A percentile compares a stretch with the other conserved stretches of the same genome.
These are phyloP conservation scores for Sugiyamaella neomexicana DNA, from an alignment of 1,139 yeast genomes.

Conservation along the genomic window DNA sequence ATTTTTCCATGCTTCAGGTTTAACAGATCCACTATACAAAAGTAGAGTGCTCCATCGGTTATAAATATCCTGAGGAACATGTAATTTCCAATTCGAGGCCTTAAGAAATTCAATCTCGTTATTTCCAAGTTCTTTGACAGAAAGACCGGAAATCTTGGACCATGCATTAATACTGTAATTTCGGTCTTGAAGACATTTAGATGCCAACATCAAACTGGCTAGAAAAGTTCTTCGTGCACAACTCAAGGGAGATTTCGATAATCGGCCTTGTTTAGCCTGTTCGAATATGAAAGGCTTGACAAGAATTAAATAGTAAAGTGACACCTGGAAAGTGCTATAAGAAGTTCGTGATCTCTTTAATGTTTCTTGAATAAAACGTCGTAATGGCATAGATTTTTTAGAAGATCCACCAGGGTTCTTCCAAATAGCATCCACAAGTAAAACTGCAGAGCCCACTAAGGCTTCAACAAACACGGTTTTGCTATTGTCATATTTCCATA, in stretches of 20 bases:
- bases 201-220: constrained; percentile 64
- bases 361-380: constrained; percentile 59
- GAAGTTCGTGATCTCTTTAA: constrained; percentile 69
- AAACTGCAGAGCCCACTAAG: constrained; percentile 41
- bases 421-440: constrained; percentile 43
- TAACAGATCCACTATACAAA: constrained; percentile 47
- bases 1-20: constrained; percentile 62
- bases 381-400: constrained; percentile 37
- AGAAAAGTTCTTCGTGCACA: constrained; percentile 70
- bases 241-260: constrained; percentile 24
- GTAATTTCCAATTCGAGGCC: constrained; percentile 56
- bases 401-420: constrained; percentile 25
- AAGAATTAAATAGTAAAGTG: constrained; percentile 61
- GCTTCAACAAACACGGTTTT: constrained; percentile 36
- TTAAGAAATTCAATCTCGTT: constrained; percentile 58
- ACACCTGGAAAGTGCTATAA: constrained; percentile 62
- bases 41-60: constrained; percentile 51
- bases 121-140: constrained; percentile 49
- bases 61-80: constrained; percentile 51
- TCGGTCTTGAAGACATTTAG: constrained; percentile 72
- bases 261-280: constrained; percentile 15
- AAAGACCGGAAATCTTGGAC: constrained; percentile 70
- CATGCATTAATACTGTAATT: constrained; percentile 71
- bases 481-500: constrained; percentile 16
- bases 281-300: constrained; percentile 38